Percentiles rank a stretch among this genome's conserved stretches.
These are phyloP conservation scores for Camelina sativa DNA, from an alignment of 345 rosid species.

Conservation along the genomic window DNA sequence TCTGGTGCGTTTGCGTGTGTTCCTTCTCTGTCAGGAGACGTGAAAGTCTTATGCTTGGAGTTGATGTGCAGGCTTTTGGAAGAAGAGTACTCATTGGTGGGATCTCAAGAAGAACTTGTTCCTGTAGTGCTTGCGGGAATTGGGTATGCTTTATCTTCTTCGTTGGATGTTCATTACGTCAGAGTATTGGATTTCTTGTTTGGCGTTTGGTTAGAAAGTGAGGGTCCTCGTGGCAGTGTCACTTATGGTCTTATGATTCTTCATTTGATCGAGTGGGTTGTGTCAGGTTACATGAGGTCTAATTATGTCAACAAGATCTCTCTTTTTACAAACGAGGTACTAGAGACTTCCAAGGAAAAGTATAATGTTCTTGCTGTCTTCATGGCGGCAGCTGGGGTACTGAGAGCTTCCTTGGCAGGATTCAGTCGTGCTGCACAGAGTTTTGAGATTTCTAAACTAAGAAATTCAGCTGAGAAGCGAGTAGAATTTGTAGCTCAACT, in stretches of 20 bases:
- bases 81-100: constrained; percentile 49
- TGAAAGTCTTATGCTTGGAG: constrained; percentile 62
- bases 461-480: constrained; percentile 62
- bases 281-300: constrained; percentile 62
- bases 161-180: constrained; percentile 49
- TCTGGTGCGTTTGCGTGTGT: constrained; percentile 72
- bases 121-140: constrained; percentile 77
- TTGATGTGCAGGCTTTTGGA: constrained; percentile 66
- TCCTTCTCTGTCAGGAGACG: constrained; percentile 55
- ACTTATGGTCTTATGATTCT: constrained; percentile 75
- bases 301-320: constrained; percentile 52
- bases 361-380: constrained; percentile 57
- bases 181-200: constrained; percentile 61
- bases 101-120: constrained; percentile 48
- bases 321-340: constrained; percentile 46
- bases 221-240: constrained; percentile 57
- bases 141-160: constrained; percentile 78
- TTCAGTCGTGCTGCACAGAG: constrained; percentile 46
- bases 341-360: constrained; percentile 52
- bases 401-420: constrained; percentile 65
- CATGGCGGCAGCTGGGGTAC: constrained; percentile 78
- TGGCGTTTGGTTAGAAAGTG: constrained; percentile 66
- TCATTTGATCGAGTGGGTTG: constrained; percentile 85
- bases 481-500: constrained; percentile 53
- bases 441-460: constrained; percentile 50